Conservation (phyloP, 257 asterid species). For the Coffea canephora region DNA sequence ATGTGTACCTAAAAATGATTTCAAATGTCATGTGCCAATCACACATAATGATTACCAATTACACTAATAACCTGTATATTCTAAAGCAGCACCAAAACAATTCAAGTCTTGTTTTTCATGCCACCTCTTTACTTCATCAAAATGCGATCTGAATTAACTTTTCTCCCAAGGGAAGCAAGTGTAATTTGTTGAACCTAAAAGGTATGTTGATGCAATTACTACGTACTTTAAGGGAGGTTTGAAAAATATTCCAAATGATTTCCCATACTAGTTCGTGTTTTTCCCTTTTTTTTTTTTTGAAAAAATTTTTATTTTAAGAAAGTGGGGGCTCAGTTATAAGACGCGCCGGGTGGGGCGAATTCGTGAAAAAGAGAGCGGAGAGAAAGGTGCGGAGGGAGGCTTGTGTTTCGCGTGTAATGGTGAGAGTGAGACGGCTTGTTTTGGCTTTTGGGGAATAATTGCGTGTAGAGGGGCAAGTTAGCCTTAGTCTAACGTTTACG, state of each 20-base stretch:
- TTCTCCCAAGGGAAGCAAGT: not conserved
- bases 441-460: constrained; percentile 12
- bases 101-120: no score
- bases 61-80: no score
- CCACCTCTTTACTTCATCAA: not conserved
- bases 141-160: not conserved
- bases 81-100: no score
- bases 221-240: not conserved
- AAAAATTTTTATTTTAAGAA: no score
- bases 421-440: constrained; percentile 17
- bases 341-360: constrained; percentile 20
- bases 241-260: not conserved
- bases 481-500: not conserved
- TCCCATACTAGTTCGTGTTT: no score
- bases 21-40: no score
- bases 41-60: no score
- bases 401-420: constrained; percentile 20
- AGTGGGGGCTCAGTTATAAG: not conserved
- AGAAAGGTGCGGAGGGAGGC: not conserved
- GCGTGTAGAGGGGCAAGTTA: constrained; percentile 18
- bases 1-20: no score
- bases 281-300: not conserved
- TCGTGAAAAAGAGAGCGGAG: not conserved
- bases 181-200: not conserved
- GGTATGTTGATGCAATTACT: not conserved